These are phyloP conservation scores for Akanthomyces dipterigenus DNA, from an alignment of 2,329 filamentous ascomycete genomes.

Conservation along the genomic window DNA sequence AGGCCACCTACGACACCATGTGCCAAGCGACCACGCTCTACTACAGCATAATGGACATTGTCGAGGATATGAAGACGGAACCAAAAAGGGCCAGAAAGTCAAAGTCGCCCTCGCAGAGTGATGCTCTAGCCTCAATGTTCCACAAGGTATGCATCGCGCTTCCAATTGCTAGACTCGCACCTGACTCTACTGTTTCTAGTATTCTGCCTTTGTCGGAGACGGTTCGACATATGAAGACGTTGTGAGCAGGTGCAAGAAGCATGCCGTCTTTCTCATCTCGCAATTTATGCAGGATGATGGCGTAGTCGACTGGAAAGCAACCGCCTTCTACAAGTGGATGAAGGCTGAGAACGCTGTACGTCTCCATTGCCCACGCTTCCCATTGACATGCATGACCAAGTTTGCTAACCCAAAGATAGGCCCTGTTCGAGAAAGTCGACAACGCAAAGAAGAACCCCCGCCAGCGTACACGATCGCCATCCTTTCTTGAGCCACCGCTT, in stretches of 20 bases:
- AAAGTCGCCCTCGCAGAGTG: constrained; percentile 24
- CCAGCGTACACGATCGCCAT: constrained; percentile 7
- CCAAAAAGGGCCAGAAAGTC: constrained; percentile 23
- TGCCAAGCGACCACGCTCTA: constrained; percentile 57
- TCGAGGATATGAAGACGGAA: constrained; percentile 29
- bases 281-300: constrained; percentile 39
- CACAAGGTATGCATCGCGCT: constrained; percentile 21
- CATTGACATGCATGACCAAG: not conserved
- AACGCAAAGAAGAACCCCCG: constrained; percentile 19
- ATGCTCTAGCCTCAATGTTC: constrained; percentile 26
- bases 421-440: constrained; percentile 19
- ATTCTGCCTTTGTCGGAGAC: constrained; percentile 45
- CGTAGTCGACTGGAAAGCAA: constrained; percentile 36
- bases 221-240: constrained; percentile 46
- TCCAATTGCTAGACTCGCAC: not conserved
- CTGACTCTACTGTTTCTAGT: constrained; percentile 26
- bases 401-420: constrained; percentile 18
- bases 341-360: constrained; percentile 33
- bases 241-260: constrained; percentile 37
- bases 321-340: constrained; percentile 45
- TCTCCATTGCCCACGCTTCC: not conserved
- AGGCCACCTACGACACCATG: constrained; percentile 50
- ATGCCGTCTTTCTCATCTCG: constrained; percentile 45
- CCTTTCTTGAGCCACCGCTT: not conserved
- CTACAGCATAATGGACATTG: constrained; percentile 54